Conservation (phyloP, 495 filamentous ascomycete species). For the Podospora pseudopauciseta region DNA sequence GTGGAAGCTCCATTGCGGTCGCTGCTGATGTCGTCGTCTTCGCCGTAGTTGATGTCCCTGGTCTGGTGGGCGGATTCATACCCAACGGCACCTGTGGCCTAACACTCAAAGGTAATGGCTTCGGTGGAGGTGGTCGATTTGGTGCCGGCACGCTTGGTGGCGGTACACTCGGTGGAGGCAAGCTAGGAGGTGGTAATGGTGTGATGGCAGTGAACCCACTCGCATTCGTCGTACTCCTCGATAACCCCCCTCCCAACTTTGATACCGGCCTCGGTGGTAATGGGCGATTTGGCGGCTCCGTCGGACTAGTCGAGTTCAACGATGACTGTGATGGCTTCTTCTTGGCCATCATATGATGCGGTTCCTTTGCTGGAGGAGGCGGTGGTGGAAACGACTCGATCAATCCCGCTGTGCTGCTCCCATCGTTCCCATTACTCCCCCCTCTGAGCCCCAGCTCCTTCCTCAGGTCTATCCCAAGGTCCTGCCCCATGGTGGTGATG, state of each 20-base stretch:
- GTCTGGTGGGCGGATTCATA: conserved; percentile 30
- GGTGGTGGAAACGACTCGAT: conserved; percentile 28
- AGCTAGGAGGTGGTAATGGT: conserved; percentile 7
- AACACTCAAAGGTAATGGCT: conserved; percentile 19
- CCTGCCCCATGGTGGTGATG: conserved; percentile 22
- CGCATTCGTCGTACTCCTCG: conserved; percentile 13
- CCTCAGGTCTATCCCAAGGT: conserved; percentile 18
- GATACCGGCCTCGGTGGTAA: conserved; percentile 27
- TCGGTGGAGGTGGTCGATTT: conserved; percentile 21
- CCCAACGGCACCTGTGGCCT: conserved; percentile 23
- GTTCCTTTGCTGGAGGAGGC: conserved; percentile 22
- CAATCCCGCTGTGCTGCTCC: conserved; percentile 9
- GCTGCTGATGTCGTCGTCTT: conserved; percentile 19
- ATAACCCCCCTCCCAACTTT: conserved; percentile 11
- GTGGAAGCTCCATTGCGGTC: not conserved
- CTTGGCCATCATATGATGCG: conserved; percentile 9
- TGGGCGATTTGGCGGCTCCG: conserved; percentile 30
- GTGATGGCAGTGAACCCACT: not conserved
- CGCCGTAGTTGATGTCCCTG: conserved; percentile 26
- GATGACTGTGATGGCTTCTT: conserved; percentile 12
- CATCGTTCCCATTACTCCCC: conserved; percentile 11
- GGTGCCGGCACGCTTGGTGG: conserved; percentile 20
- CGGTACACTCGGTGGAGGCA: conserved; percentile 19
- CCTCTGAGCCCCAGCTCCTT: conserved; percentile 26
- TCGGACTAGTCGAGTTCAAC: conserved; percentile 13